Percentiles rank a stretch among this genome's conserved stretches.
phyloP scores from a whole-genome alignment of 495 filamentous ascomycete genomes.

The Neurospora sp. region DNA sequence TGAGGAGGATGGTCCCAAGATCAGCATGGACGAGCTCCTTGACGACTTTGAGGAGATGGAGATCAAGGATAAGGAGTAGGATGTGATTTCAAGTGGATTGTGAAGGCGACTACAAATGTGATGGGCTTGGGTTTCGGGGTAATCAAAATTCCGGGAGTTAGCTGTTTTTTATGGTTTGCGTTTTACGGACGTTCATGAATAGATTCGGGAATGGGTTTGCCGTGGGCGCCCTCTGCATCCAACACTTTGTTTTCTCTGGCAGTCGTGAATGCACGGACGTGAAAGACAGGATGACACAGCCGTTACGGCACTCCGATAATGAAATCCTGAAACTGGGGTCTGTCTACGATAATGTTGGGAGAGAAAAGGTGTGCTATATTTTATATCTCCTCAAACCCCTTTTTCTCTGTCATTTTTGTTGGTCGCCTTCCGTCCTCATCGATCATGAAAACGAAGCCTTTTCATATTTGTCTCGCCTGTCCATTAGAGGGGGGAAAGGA shows the following conservation, averaged over 20 bases:
- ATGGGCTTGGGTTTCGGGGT: not conserved
- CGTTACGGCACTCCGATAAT: no score
- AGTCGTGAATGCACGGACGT: not conserved
- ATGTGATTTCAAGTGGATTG: not conserved
- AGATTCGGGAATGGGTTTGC: not conserved
- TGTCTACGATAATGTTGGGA: no score
- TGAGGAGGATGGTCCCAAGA: constrained; percentile 62
- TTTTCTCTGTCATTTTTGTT: no score
- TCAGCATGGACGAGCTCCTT: constrained; percentile 74
- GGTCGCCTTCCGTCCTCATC: no score
- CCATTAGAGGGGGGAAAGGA: no score
- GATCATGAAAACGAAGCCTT: no score
- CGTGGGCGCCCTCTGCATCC: not conserved
- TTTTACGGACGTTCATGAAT: not conserved
- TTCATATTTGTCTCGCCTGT: no score
- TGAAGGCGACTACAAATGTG: not conserved
- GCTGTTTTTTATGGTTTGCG: not conserved
- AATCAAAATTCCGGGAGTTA: not conserved
- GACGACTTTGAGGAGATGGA: constrained; percentile 82
- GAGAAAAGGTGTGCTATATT: no score
- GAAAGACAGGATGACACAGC: no score
- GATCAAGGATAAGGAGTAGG: constrained; percentile 41
- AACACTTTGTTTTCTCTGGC: not conserved
- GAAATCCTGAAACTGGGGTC: no score
- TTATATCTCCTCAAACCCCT: no score